These are phyloP conservation scores for Trifolium repens DNA, from an alignment of 306 rosid species.

Conservation along the genomic window DNA sequence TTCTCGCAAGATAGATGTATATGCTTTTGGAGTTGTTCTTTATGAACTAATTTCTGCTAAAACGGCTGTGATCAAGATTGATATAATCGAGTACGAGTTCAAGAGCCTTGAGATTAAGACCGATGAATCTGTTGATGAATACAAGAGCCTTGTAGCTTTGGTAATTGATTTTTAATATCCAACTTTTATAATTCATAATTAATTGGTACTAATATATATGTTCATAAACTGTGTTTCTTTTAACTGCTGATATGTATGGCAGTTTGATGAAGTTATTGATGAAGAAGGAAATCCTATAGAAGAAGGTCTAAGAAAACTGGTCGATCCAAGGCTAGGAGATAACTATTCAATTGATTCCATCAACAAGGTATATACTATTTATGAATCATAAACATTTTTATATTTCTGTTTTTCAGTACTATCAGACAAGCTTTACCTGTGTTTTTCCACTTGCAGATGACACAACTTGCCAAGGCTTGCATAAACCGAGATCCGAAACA, in stretches of 20 bases:
- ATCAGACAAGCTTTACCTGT: background rate
- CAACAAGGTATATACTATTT: constrained; percentile 50
- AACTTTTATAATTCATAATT: background rate
- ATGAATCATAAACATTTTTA: background rate
- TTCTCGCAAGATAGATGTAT: constrained; percentile 84
- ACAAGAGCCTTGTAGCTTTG: background rate
- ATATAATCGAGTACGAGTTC: background rate
- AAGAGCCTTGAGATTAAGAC: background rate
- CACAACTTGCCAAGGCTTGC: background rate
- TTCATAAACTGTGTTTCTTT: too few relatives aligned
- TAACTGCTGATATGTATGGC: constrained; percentile 15
- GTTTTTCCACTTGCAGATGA: background rate
- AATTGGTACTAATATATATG: background rate
- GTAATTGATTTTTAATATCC: background rate
- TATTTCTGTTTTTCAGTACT: background rate
- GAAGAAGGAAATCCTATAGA: constrained; percentile 53
- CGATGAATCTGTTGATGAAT: background rate
- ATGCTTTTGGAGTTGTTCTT: constrained; percentile 89
- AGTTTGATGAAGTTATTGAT: constrained; percentile 76
- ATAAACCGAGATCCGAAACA: background rate
- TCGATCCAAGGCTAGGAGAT: constrained; percentile 83
- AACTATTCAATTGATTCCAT: constrained; percentile 73
- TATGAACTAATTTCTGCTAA: constrained; percentile 88
- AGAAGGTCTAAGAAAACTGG: constrained; percentile 66
- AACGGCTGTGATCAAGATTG: constrained; percentile 61